Evolutionary conservation across 2,329 filamentous ascomycete species (phyloP), one percentile per base, ranked within the genome.

Genomic region (Monosporascus sp.): DNA sequence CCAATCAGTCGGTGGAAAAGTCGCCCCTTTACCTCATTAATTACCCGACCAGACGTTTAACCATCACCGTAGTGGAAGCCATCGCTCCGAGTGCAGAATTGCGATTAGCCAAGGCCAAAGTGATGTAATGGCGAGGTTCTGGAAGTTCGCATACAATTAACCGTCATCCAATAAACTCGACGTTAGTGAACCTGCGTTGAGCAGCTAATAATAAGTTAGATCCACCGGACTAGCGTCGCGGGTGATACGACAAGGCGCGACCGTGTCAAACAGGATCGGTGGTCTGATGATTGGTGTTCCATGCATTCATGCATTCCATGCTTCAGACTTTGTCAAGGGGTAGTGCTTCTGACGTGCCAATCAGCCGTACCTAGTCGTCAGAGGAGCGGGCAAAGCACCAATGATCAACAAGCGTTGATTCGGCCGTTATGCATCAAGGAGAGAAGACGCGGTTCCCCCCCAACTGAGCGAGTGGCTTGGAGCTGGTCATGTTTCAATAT

Each of bases 261-360:
- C 38, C 53, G 50, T 50, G 46, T 43, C 49, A 46, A 36, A 48
- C 48, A 43, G 50, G 34, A 55, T 41, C 46, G 38, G 31, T 16
- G 11, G 26, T 17, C 16, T 36, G 22, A 4, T 38, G 53, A 50
- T 49, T 50, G 53, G 49, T 37, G 50, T 52, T 52, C 50, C 48
- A 52, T 50, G 43, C 48, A 34, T 49, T n/a, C n/a, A n/a, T 46
- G 31, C 31, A 47, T 27, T 49, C 46, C 38, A 45, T 50, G 51
- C 47, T 27, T 49, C 51, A 53, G 51, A 49, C 17, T 17, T 17
- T 31, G 37, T 16, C 48, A 50, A 11, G 48, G 48, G 37, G 27
- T 20, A 40, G 7, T 19, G 24, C 20, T 50, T 34, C 43, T 46
- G 22, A 3, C 22, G n/a, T 49, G 7, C 47, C 31, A 38, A 17